Conservation (phyloP, 257 asterid genomes). For the Osmanthus fragrans region DNA sequence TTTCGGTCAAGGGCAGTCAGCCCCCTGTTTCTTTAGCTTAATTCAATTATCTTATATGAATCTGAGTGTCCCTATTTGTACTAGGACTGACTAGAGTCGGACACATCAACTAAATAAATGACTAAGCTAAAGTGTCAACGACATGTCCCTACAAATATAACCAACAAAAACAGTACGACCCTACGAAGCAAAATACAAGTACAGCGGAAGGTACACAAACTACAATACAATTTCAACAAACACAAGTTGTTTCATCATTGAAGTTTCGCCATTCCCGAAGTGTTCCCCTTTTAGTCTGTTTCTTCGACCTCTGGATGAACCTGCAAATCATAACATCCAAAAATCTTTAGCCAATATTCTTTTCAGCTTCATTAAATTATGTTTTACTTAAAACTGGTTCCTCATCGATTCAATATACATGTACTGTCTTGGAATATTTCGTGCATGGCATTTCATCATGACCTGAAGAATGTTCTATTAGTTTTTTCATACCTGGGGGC, state of each 20-base stretch:
- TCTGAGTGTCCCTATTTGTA: too few species aligned
- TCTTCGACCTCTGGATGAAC: conserved; percentile 31
- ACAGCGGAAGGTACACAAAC: neutral
- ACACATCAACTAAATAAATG: neutral
- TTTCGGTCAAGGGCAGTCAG: too few species aligned
- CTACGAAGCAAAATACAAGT: neutral
- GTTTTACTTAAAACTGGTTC: neutral
- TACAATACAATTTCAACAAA: neutral
- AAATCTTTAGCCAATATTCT: neutral
- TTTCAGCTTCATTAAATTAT: neutral
- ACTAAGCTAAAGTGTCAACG: neutral
- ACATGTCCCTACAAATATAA: neutral
- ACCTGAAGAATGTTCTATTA: neutral
- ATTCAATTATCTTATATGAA: too few species aligned
- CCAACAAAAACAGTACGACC: neutral
- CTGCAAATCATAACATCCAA: conserved; percentile 11
- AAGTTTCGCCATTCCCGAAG: too few species aligned
- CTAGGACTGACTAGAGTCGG: neutral
- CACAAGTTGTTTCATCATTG: neutral
- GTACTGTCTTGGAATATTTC: too few species aligned
- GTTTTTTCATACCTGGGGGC: conserved; percentile 32
- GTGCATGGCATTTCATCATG: too few species aligned
- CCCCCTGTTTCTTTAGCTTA: too few species aligned
- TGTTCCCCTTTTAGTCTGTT: conserved; percentile 23
- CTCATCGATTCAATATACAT: neutral